Conservation (phyloP, 768 basidiomycete genomes). For the Rhizopogon rudus region DNA sequence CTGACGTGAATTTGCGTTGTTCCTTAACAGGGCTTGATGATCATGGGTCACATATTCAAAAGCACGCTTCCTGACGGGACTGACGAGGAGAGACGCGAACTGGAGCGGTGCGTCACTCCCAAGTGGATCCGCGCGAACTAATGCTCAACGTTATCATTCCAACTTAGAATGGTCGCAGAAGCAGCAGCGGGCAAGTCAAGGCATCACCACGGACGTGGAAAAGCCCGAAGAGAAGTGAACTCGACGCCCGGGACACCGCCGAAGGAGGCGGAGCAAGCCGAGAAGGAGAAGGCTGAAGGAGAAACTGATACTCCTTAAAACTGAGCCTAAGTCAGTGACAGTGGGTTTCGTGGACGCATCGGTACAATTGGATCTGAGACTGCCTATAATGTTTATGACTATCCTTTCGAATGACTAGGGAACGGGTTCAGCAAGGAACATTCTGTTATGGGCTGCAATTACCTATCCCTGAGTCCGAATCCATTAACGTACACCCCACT, state of each 20-base stretch:
- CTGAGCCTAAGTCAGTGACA: neutral
- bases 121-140: neutral
- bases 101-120: conserved; percentile 68
- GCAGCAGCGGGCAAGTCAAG: conserved; percentile 72
- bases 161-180: conserved; percentile 75
- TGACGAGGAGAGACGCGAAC: conserved; percentile 89
- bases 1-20: neutral
- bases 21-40: conserved; percentile 63
- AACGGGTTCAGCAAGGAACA: neutral
- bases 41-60: conserved; percentile 90
- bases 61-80: conserved; percentile 79
- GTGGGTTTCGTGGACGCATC: neutral
- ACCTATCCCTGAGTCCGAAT: neutral
- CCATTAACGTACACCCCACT: neutral
- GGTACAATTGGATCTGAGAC: neutral
- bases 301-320: conserved; percentile 6
- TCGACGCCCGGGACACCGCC: conserved; percentile 30
- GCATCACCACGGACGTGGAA: conserved; percentile 34
- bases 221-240: conserved; percentile 30
- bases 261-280: conserved; percentile 23
- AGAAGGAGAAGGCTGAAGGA: conserved; percentile 8
- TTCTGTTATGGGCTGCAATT: too few relatives aligned
- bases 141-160: neutral
- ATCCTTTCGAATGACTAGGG: neutral
- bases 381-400: neutral